These are phyloP conservation scores for Leishmania braziliensis DNA, from an alignment of 208 protist species.

Conservation along the genomic window DNA sequence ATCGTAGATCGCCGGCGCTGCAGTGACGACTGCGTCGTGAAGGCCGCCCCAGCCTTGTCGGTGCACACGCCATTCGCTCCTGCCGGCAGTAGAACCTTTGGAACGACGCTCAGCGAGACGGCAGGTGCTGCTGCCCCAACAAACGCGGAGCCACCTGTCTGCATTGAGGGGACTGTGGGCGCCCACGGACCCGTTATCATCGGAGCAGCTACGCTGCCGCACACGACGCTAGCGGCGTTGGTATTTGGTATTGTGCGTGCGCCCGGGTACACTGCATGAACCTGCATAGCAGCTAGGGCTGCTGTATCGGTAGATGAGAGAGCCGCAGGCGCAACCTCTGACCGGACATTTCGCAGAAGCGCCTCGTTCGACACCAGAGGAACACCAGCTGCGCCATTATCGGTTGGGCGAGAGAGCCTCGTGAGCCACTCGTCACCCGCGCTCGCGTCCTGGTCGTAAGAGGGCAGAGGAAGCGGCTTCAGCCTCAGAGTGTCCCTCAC, in stretches of 20 bases:
- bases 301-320: neutral
- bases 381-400: neutral
- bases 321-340: neutral
- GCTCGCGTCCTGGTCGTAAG: neutral
- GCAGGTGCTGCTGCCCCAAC: neutral
- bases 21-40: neutral
- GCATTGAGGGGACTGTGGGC: neutral
- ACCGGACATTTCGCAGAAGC: conserved; percentile 19
- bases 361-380: conserved; percentile 28
- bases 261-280: conserved; percentile 16
- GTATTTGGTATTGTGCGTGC: conserved; percentile 20
- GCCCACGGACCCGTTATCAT: conserved; percentile 6
- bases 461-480: conserved; percentile 10
- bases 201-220: neutral
- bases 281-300: neutral
- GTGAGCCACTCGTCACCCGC: neutral
- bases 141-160: neutral
- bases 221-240: neutral
- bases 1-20: conserved; percentile 34
- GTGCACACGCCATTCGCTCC: neutral
- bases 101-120: conserved; percentile 19
- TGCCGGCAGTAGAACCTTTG: conserved; percentile 17
- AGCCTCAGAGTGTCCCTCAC: conserved; percentile 3
- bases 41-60: neutral
- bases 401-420: neutral